These are phyloP conservation scores for Dactylis glomerata DNA, from an alignment of 176 grass and related monocot genomes.

Conservation along the genomic window DNA sequence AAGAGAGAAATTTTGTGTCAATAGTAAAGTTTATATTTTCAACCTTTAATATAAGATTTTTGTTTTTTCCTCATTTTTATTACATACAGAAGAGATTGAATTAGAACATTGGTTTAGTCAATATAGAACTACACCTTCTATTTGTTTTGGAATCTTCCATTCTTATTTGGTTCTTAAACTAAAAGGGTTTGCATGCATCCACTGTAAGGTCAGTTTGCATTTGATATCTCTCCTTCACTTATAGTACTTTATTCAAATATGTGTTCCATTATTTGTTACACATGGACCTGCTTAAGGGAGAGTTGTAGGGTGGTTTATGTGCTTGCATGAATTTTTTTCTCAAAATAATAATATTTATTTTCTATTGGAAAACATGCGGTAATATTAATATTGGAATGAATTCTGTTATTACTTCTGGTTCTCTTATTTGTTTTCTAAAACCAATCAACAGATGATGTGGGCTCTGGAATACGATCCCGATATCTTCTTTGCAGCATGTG, in stretches of 20 bases:
- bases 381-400: background rate
- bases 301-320: background rate
- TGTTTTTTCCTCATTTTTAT: background rate
- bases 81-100: background rate
- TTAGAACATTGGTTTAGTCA: background rate
- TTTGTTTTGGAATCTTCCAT: background rate
- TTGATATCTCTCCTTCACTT: conserved; percentile 7
- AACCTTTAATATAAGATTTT: conserved; percentile 1
- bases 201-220: background rate
- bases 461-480: conserved; percentile 97
- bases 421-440: conserved; percentile 27
- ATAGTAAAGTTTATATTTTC: background rate
- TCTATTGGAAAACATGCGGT: background rate
- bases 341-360: background rate
- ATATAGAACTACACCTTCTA: background rate
- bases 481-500: conserved; percentile 70
- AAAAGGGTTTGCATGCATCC: background rate
- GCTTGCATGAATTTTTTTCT: background rate
- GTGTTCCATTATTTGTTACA: background rate
- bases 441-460: conserved; percentile 93
- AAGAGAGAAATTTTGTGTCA: background rate
- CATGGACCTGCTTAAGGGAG: background rate
- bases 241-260: conserved; percentile 18
- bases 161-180: background rate
- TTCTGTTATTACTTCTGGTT: conserved; percentile 11